Evolutionary conservation across 2,329 filamentous ascomycete genomes (phyloP).

Genomic region (Colletotrichum coccodes): DNA sequence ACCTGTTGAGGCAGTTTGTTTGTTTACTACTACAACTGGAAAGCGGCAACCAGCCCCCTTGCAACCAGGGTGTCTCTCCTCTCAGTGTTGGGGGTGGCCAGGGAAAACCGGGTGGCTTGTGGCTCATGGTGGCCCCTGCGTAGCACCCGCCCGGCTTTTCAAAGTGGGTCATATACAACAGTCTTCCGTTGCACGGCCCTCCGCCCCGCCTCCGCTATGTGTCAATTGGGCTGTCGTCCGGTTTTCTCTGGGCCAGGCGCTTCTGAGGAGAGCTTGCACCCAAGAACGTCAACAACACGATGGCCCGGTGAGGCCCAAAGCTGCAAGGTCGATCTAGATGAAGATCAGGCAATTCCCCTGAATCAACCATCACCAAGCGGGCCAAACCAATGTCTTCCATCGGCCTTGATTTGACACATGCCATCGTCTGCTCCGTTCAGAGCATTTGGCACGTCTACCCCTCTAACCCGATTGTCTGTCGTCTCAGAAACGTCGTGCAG

Average conservation of each 20-base stretch:
- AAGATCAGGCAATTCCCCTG: conserved; percentile 14
- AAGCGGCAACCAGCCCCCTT: conserved; percentile 33
- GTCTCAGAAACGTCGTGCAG: conserved; percentile 13
- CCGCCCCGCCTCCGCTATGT: conserved; percentile 22
- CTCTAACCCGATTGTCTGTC: conserved; percentile 9
- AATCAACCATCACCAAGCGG: background rate
- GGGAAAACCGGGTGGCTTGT: conserved; percentile 26
- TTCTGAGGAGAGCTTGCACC: conserved; percentile 6
- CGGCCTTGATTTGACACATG: conserved; percentile 17
- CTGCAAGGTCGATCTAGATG: conserved; percentile 6
- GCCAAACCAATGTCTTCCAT: background rate
- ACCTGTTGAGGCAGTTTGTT: conserved; percentile 48
- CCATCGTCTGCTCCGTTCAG: conserved; percentile 8
- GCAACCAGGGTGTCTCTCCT: conserved; percentile 18
- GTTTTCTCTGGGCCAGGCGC: conserved; percentile 21
- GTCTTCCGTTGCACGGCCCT: conserved; percentile 30
- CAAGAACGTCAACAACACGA: conserved; percentile 3
- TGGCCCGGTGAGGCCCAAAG: conserved; percentile 26
- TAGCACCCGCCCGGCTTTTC: conserved; percentile 24
- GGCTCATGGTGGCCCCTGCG: conserved; percentile 28
- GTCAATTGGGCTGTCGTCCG: conserved; percentile 28
- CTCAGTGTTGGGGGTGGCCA: background rate
- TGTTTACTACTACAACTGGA: conserved; percentile 42
- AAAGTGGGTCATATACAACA: conserved; percentile 1
- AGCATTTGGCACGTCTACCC: conserved; percentile 17